Percentiles rank a stretch among this genome's conserved stretches.
These are phyloP conservation scores for Clitopilus hobsonii DNA, from an alignment of 768 basidiomycete species.

Conservation along the genomic window DNA sequence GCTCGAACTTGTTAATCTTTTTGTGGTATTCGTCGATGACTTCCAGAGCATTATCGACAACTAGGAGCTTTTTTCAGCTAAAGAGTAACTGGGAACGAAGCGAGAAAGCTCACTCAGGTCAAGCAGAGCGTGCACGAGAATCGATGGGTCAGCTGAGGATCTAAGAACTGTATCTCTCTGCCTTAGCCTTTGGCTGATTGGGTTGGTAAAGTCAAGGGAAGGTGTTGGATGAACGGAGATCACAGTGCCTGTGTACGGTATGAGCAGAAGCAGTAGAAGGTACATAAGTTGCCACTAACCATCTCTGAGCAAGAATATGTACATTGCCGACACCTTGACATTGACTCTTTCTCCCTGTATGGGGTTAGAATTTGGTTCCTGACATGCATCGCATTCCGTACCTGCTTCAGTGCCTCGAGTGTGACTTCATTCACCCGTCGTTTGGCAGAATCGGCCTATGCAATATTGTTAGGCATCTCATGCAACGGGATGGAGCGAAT, in stretches of 20 bases:
- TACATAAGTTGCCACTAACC: constrained; percentile 24
- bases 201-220: constrained; percentile 41
- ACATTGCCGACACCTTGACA: constrained; percentile 55
- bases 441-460: neutral
- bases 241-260: constrained; percentile 39
- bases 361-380: neutral
- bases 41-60: constrained; percentile 65
- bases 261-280: neutral
- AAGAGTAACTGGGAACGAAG: neutral
- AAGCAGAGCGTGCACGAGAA: constrained; percentile 65
- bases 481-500: neutral
- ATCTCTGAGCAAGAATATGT: constrained; percentile 60
- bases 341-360: constrained; percentile 44
- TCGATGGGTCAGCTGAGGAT: constrained; percentile 58
- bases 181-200: constrained; percentile 53
- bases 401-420: constrained; percentile 16
- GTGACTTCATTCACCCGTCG: constrained; percentile 10
- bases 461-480: neutral
- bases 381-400: neutral
- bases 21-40: constrained; percentile 66
- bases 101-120: constrained; percentile 40
- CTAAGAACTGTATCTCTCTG: constrained; percentile 58
- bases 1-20: constrained; percentile 59
- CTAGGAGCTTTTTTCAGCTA: constrained; percentile 21
- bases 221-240: constrained; percentile 50